A percentile compares a stretch with the other conserved stretches of the same genome.
Conservation (phyloP, 345 rosid genomes). For the Gynandropsis gynandra region DNA sequence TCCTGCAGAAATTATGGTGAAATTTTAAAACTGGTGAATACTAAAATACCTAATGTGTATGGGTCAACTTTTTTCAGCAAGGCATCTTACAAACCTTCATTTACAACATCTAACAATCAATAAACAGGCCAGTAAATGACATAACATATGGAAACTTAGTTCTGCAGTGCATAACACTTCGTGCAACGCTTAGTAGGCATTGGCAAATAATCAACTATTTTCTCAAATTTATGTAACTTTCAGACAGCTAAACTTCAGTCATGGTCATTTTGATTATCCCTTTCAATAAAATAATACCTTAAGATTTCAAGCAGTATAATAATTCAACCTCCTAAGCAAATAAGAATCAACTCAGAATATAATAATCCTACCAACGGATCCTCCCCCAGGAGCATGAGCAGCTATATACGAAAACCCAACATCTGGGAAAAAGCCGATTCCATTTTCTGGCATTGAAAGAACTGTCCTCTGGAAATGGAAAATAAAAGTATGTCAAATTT, state of each 20-base stretch:
- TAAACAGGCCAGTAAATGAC: background rate
- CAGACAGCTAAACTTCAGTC: background rate
- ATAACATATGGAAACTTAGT: constrained; percentile 1
- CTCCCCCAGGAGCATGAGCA: constrained; percentile 87
- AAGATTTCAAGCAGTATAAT: constrained; percentile 4
- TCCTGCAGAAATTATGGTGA: constrained; percentile 44
- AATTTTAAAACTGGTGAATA: background rate
- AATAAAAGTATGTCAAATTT: background rate
- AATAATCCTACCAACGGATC: constrained; percentile 66
- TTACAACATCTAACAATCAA: background rate
- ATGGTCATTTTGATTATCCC: constrained; percentile 4
- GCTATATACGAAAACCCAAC: constrained; percentile 91
- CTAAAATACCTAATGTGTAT: background rate
- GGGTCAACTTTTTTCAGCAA: too few species aligned
- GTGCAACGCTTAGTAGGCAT: background rate
- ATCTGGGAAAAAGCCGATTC: constrained; percentile 94
- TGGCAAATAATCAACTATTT: background rate
- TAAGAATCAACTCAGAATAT: background rate
- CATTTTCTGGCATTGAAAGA: constrained; percentile 98
- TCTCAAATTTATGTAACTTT: constrained; percentile 1
- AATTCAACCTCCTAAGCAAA: background rate
- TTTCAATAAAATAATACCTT: background rate
- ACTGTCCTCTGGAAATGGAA: constrained; percentile 37
- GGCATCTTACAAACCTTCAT: too few species aligned
- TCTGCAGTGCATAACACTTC: background rate